Evolutionary conservation across 768 basidiomycete species (phyloP).

Genomic region (Tephrocybe sp.): DNA sequence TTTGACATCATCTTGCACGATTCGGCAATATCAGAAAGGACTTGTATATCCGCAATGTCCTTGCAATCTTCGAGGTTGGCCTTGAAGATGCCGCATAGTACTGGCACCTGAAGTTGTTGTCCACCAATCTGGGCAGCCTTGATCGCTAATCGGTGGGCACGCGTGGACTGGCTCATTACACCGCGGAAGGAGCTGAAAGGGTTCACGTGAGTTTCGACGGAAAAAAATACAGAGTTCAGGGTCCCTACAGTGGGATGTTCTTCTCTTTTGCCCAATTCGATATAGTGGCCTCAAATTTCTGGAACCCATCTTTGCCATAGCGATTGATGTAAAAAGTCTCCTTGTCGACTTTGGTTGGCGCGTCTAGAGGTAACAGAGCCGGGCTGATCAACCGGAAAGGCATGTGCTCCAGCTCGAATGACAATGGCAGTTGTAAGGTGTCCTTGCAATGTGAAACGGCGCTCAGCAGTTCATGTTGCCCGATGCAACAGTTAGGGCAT

Average conservation of each 20-base stretch:
- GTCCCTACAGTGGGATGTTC: constrained; percentile 54
- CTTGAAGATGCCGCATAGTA: constrained; percentile 60
- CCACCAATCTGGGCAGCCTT: constrained; percentile 68
- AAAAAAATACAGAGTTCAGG: not conserved
- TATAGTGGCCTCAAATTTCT: constrained; percentile 39
- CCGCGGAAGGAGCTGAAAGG: constrained; percentile 55
- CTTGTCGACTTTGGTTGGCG: constrained; percentile 37
- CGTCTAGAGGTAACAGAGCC: constrained; percentile 31
- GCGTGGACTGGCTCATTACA: constrained; percentile 60
- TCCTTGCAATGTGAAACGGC: constrained; percentile 49
- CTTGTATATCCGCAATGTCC: constrained; percentile 57
- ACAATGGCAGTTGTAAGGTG: constrained; percentile 42
- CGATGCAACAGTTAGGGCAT: constrained; percentile 52
- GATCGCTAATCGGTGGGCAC: constrained; percentile 67
- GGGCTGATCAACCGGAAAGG: constrained; percentile 48
- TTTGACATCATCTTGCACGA: constrained; percentile 54
- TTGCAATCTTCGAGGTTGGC: constrained; percentile 62
- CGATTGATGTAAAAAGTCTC: constrained; percentile 41
- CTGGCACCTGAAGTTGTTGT: constrained; percentile 52
- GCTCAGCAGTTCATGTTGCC: constrained; percentile 49
- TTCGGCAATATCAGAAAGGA: constrained; percentile 60
- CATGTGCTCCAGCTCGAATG: constrained; percentile 50
- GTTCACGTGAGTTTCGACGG: constrained; percentile 4
- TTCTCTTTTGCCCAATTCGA: constrained; percentile 53
- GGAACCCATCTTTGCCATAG: constrained; percentile 51